phyloP scores from a whole-genome alignment of 176 grass and related monocot genomes.

The Bromus sterilis region DNA sequence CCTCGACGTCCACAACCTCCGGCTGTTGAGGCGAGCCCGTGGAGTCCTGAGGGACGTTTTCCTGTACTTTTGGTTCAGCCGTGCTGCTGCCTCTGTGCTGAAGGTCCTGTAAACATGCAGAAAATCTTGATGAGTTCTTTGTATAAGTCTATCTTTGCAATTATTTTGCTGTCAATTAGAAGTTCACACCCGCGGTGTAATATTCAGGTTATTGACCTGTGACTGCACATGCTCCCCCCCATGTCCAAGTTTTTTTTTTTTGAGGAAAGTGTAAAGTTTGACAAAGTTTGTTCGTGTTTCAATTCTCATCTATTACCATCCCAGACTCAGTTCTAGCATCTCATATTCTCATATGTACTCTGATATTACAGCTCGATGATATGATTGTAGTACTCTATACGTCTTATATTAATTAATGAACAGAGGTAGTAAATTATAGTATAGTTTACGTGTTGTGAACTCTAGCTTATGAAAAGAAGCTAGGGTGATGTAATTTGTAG shows the following conservation, averaged over 20 bases:
- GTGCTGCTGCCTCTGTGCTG: slow-evolving; percentile 20
- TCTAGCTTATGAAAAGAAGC: slow-evolving; percentile 1
- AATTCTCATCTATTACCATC: background rate
- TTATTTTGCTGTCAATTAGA: background rate
- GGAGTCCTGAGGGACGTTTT: slow-evolving; percentile 32
- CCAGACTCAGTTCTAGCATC: background rate
- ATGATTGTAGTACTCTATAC: too few species aligned
- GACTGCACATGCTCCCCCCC: background rate
- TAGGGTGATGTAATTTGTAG: background rate
- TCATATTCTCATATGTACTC: background rate
- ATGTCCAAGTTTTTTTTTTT: too few species aligned
- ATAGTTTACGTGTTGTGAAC: background rate
- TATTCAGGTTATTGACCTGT: background rate
- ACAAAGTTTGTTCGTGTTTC: background rate
- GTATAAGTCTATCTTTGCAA: background rate
- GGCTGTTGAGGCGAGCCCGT: slow-evolving; percentile 14
- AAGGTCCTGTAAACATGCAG: slow-evolving; percentile 31
- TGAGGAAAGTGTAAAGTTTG: background rate
- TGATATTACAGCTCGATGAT: background rate
- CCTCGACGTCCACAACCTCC: slow-evolving; percentile 26
- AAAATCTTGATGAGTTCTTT: slow-evolving; percentile 20
- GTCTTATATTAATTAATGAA: too few species aligned
- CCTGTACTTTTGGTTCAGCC: slow-evolving; percentile 19
- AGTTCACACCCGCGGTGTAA: background rate
- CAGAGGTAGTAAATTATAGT: background rate